Conservation (phyloP, 306 rosid species). For the Prunus salicina region DNA sequence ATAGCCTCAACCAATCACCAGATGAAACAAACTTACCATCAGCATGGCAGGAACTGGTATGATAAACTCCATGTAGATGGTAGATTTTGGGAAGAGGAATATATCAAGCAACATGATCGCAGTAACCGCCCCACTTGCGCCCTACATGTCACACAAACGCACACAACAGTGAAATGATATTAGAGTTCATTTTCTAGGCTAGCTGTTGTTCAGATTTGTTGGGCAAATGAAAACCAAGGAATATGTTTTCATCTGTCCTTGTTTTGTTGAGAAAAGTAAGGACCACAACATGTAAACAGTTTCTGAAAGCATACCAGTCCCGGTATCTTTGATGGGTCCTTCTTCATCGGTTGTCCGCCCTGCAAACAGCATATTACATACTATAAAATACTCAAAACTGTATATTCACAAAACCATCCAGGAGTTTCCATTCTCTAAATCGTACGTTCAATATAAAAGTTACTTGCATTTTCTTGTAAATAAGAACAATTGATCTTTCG, state of each 20-base stretch:
- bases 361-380: constrained; percentile 30
- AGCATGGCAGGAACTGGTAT: constrained; percentile 84
- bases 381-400: constrained; percentile 3
- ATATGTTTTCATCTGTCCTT: too few relatives aligned
- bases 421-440: constrained; percentile 6
- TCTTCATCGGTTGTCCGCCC: constrained; percentile 28
- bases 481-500: neutral
- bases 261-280: too few relatives aligned
- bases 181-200: constrained; percentile 13
- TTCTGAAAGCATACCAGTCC: constrained; percentile 56
- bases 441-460: too few relatives aligned
- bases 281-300: constrained; percentile 10
- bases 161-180: constrained; percentile 16
- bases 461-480: neutral
- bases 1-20: constrained; percentile 14
- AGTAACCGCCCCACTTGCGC: constrained; percentile 90
- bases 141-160: constrained; percentile 46
- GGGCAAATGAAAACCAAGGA: too few relatives aligned
- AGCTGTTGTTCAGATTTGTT: neutral
- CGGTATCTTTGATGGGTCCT: constrained; percentile 33
- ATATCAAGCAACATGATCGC: constrained; percentile 76
- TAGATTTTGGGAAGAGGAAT: constrained; percentile 75
- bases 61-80: constrained; percentile 50
- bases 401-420: constrained; percentile 8
- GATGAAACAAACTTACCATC: constrained; percentile 47